phyloP scores from a whole-genome alignment of 208 protist genomes.

The Acanthamoeba triangularis region DNA sequence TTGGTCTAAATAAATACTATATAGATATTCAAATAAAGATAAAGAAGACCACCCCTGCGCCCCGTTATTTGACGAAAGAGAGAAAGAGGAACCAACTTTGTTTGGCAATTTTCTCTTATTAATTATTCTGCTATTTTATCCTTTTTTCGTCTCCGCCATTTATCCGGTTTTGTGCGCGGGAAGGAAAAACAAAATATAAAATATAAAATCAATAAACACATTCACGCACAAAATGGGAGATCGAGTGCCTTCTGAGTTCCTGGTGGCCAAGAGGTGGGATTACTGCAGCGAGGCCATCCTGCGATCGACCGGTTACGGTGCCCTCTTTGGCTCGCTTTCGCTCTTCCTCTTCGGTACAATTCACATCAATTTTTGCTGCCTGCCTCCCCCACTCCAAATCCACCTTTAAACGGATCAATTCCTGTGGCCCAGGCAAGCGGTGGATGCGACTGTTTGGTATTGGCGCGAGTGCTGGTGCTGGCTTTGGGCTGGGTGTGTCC shows the following conservation, averaged over 20 bases:
- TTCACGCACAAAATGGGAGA: neutral
- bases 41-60: neutral
- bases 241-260: neutral
- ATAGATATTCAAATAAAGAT: neutral
- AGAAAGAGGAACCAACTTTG: no score
- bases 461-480: neutral
- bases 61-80: no score
- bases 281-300: neutral
- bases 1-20: no score
- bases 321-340: neutral
- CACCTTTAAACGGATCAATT: neutral
- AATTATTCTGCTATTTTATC: no score
- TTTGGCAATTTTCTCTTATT: no score
- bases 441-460: constrained; percentile 34
- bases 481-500: constrained; percentile 28
- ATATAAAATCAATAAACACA: no score
- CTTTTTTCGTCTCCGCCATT: no score
- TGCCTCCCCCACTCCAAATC: neutral
- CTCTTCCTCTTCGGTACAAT: constrained; percentile 24
- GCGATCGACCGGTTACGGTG: constrained; percentile 11
- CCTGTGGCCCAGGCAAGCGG: neutral
- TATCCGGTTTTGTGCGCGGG: no score
- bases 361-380: neutral
- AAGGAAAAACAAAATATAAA: no score
- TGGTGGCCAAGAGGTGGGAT: constrained; percentile 5